Conservation (phyloP, 2,329 filamentous ascomycete genomes). For the Colletotrichum aenigma region DNA sequence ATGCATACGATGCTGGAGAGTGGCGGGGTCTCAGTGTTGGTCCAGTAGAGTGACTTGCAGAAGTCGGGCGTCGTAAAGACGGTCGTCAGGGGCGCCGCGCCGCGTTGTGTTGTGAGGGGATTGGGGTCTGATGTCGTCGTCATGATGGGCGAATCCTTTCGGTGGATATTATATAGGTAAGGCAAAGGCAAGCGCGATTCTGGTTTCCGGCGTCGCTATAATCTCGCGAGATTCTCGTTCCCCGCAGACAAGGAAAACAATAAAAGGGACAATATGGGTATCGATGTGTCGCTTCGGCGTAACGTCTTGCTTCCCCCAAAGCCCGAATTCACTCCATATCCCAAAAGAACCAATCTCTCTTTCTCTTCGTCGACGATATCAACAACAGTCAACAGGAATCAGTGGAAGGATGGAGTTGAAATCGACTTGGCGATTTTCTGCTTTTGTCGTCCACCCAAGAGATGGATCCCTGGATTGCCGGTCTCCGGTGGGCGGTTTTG, state of each 20-base stretch:
- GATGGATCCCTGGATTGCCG: background rate
- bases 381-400: background rate
- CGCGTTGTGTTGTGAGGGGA: slow-evolving; percentile 6
- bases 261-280: background rate
- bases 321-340: background rate
- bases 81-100: slow-evolving; percentile 15
- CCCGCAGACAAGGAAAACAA: background rate
- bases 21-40: slow-evolving; percentile 9
- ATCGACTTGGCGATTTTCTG: background rate
- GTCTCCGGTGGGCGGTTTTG: background rate
- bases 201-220: background rate
- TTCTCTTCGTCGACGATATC: background rate
- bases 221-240: background rate
- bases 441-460: background rate
- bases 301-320: background rate
- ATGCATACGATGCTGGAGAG: slow-evolving; percentile 15
- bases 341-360: background rate
- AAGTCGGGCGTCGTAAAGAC: slow-evolving; percentile 19
- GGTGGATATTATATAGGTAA: background rate
- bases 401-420: background rate
- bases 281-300: background rate
- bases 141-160: background rate
- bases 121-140: slow-evolving; percentile 6
- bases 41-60: slow-evolving; percentile 4
- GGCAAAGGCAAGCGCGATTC: background rate